Evolutionary conservation across 139 green algal genomes (phyloP).

Genomic region (Limnomonas spitsbergensis): DNA sequence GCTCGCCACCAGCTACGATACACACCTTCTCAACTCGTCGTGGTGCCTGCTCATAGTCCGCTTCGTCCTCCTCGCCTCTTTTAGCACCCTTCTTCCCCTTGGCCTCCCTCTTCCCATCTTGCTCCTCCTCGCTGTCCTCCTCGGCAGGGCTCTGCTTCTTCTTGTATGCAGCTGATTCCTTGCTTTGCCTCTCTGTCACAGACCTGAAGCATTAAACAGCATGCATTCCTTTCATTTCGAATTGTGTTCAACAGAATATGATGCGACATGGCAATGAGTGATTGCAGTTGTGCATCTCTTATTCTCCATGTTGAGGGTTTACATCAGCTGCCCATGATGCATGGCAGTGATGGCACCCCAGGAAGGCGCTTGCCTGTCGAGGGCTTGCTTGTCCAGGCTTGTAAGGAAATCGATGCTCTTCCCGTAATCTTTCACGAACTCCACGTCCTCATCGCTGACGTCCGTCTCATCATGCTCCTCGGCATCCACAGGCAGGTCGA

Average conservation of each 20-base stretch:
- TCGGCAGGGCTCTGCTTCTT: neutral
- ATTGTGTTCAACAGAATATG: too few relatives aligned
- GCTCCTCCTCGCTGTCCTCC: neutral
- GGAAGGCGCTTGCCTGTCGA: too few relatives aligned
- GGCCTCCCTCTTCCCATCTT: neutral
- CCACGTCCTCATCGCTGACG: conserved; percentile 11
- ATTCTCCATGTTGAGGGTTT: too few relatives aligned
- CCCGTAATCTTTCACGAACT: conserved; percentile 6
- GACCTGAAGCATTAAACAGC: conserved; percentile 11
- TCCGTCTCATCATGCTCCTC: conserved; percentile 2
- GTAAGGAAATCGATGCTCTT: neutral
- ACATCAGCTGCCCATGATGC: too few relatives aligned
- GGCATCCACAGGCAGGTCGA: neutral
- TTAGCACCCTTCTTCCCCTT: neutral
- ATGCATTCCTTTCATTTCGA: too few relatives aligned
- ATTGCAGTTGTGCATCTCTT: too few relatives aligned
- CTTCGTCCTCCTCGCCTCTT: neutral
- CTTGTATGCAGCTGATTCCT: neutral
- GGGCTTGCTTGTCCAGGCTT: conserved; percentile 7
- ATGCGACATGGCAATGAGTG: too few relatives aligned
- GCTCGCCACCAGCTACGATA: too few relatives aligned
- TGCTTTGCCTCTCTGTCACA: conserved; percentile 9
- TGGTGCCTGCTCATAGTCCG: neutral
- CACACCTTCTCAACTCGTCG: neutral
- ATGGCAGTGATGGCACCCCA: too few relatives aligned